Percentiles rank a stretch among this genome's conserved stretches.
These are phyloP conservation scores for Didymella glomerata DNA, from an alignment of 2,329 filamentous ascomycete species.

Conservation along the genomic window DNA sequence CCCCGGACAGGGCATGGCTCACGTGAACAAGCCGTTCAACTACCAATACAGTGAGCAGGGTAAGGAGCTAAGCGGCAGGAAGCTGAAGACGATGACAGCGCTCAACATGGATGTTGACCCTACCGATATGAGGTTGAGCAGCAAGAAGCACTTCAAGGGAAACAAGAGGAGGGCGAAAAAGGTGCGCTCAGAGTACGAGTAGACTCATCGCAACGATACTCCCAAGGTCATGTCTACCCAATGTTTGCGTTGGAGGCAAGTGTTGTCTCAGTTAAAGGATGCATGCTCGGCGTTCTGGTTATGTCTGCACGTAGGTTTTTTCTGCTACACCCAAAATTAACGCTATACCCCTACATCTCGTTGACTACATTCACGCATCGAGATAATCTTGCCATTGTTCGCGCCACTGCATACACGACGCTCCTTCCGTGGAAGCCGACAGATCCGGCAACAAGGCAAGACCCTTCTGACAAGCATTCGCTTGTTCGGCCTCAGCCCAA, in stretches of 20 bases:
- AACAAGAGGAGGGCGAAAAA: slow-evolving; percentile 69
- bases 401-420: too few species aligned
- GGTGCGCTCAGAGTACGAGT: slow-evolving; percentile 55
- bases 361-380: not conserved
- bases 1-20: slow-evolving; percentile 66
- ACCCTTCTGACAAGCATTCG: slow-evolving; percentile 9
- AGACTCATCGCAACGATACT: not conserved
- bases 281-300: slow-evolving; percentile 20
- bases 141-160: slow-evolving; percentile 97
- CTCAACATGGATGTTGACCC: slow-evolving; percentile 86
- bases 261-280: slow-evolving; percentile 4
- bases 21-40: slow-evolving; percentile 82
- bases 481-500: not conserved
- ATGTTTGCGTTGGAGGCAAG: not conserved
- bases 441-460: slow-evolving; percentile 7
- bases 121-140: slow-evolving; percentile 72
- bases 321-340: slow-evolving; percentile 11
- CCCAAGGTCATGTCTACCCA: not conserved
- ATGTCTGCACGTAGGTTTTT: slow-evolving; percentile 1
- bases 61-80: slow-evolving; percentile 82
- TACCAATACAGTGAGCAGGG: slow-evolving; percentile 89
- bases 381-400: not conserved
- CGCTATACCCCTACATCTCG: not conserved
- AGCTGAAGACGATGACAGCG: slow-evolving; percentile 80
- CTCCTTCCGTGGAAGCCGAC: not conserved